Percentiles rank a stretch among this genome's conserved stretches.
Conservation (phyloP, 345 rosid species). For the Gossypium turneri region DNA sequence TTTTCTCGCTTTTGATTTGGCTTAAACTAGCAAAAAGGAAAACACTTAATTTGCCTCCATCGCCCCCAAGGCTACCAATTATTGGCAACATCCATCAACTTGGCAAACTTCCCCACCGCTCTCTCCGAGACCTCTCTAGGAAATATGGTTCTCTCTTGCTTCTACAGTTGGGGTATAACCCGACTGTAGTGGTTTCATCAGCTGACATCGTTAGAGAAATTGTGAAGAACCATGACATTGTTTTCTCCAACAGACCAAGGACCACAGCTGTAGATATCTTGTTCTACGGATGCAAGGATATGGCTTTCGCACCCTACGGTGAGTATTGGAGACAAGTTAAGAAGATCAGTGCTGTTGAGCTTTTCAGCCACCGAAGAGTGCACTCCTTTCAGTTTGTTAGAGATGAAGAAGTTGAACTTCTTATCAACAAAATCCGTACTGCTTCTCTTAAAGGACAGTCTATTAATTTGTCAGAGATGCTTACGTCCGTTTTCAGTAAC, state of each 20-base stretch:
- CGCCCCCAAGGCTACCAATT: background rate
- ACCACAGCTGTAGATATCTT: background rate
- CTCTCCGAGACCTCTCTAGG: background rate
- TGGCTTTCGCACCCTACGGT: background rate
- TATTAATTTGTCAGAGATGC: background rate
- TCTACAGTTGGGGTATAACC: background rate
- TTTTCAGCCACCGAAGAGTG: background rate
- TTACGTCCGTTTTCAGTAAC: background rate
- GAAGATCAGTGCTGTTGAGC: background rate
- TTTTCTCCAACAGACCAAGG: background rate
- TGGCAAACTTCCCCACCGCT: background rate
- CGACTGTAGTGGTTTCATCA: background rate
- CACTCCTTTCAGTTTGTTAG: background rate
- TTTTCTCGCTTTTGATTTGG: background rate
- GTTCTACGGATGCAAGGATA: background rate
- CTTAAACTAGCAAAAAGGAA: background rate
- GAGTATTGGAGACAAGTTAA: background rate
- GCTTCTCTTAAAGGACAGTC: background rate
- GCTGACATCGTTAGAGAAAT: background rate
- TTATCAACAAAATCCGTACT: background rate
- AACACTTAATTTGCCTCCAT: background rate
- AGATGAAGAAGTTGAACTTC: background rate
- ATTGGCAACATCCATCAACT: constrained; percentile 4
- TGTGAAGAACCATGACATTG: background rate
- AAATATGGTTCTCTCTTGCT: background rate